Evolutionary conservation across 169 alveolate species (phyloP), one percentile per base, ranked within the genome.

Genomic region (Eimeria necatrix): DNA sequence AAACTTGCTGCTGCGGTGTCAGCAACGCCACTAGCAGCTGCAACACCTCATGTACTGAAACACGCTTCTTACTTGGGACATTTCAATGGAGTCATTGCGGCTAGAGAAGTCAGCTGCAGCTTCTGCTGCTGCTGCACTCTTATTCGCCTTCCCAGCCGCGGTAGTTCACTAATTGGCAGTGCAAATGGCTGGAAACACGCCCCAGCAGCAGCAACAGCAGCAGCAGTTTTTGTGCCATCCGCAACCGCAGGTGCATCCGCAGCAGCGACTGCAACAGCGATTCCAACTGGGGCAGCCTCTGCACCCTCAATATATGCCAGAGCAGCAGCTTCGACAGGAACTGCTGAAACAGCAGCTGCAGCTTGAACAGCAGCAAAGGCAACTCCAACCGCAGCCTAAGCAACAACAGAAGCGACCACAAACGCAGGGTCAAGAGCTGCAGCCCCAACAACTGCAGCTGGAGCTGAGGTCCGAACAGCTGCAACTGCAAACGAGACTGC

Each of bases 251-350:
- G 49, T 24, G 78, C 78, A 68, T 41, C 78, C 22, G 49, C 78
- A 68, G 78, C 74, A 64, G 74, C 22, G 7, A 18, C 74, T 20
- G 24, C 74, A 64, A 5, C 32, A 64, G 74, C 0, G 22, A 26
- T 5, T 20, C 3, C 22, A 6, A 9, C 74, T 5, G 56, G 53
- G 10, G 51, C 24, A 73, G 52, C 52, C 24, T 16, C 7, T 41
- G 10, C 10, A 73, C 22, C 83, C 12, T 32, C 83, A 26, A 16
- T 4, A 73, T 32, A 5, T 7, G 83, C 83, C 7, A 48, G 53
- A 73, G 52, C 48, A 73, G 83, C 52, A 6, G 83, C 52, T 73
- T 5, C 70, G n/a, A 24, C 88, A 51, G 68, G 41, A 78, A 51
- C 32, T 2, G 4, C 70, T 10, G 8, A n/a, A 6, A 78, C 68